Conservation (phyloP, 2,329 filamentous ascomycete species). For the Leptographium radiaticola region DNA sequence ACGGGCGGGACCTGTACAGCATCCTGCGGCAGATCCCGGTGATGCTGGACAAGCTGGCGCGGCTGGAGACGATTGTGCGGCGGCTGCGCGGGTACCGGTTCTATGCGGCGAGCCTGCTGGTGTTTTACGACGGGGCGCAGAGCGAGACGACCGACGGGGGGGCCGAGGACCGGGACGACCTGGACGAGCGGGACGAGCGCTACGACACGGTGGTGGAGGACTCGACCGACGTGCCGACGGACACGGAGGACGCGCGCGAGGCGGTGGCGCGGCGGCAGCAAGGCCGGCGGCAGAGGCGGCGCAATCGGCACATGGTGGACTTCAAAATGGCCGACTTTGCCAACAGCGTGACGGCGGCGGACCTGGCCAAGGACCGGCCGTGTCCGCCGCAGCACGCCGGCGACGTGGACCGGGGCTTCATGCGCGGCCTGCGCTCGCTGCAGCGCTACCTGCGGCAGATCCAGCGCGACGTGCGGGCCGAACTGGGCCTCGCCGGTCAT, state of each 20-base stretch:
- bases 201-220: conserved; percentile 27
- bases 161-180: conserved; percentile 43
- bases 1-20: conserved; percentile 69
- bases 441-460: conserved; percentile 79
- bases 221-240: conserved; percentile 45
- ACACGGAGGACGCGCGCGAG: conserved; percentile 34
- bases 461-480: conserved; percentile 56
- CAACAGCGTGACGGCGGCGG: conserved; percentile 86
- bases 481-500: conserved; percentile 29
- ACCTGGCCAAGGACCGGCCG: conserved; percentile 45
- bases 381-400: conserved; percentile 75
- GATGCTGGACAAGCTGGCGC: conserved; percentile 70
- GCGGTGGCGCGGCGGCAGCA: conserved; percentile 15
- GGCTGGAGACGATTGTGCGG: conserved; percentile 72
- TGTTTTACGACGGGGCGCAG: conserved; percentile 88
- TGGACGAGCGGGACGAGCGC: too few species aligned
- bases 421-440: conserved; percentile 70
- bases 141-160: conserved; percentile 40
- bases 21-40: conserved; percentile 78
- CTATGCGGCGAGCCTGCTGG: conserved; percentile 86
- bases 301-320: conserved; percentile 54
- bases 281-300: conserved; percentile 10
- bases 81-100: conserved; percentile 77
- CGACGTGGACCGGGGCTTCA: conserved; percentile 76
- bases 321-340: conserved; percentile 98